These are phyloP conservation scores for Monotropa hypopitys DNA, from an alignment of 179 eudicot species.

Conservation along the genomic window DNA sequence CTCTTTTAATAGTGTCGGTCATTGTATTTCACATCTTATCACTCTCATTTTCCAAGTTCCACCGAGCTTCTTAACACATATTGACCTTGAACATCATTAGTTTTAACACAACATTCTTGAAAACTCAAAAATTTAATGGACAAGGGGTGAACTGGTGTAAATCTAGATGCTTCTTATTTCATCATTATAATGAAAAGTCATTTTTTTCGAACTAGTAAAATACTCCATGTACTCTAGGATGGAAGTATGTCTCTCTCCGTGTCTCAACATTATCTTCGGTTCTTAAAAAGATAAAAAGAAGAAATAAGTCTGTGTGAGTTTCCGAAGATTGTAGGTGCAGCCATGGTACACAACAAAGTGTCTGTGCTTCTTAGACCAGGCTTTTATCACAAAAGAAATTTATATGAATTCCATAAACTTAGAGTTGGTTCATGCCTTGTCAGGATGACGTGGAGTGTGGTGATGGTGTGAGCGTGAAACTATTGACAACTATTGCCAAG, in stretches of 20 bases:
- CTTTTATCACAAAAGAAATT: no score
- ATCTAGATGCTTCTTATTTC: neutral
- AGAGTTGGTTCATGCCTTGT: neutral
- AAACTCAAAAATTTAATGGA: neutral
- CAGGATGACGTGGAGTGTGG: slow-evolving; percentile 32
- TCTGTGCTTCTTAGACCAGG: neutral
- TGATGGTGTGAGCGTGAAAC: slow-evolving; percentile 50
- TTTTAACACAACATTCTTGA: neutral
- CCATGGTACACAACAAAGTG: no score
- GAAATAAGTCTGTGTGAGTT: neutral
- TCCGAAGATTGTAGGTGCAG: neutral
- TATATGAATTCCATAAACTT: neutral
- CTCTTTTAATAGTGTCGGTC: no score
- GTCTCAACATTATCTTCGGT: neutral
- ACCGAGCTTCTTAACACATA: no score
- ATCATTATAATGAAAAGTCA: no score
- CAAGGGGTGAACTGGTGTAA: neutral
- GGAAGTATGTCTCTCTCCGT: neutral
- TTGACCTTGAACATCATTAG: no score
- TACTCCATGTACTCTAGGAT: neutral
- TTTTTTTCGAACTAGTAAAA: neutral
- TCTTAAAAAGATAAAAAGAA: no score
- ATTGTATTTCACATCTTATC: no score
- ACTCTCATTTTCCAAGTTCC: no score
- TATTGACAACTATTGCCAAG: slow-evolving; percentile 22